phyloP scores from a whole-genome alignment of 2,329 filamentous ascomycete genomes.

The Fusarium devonianum region DNA sequence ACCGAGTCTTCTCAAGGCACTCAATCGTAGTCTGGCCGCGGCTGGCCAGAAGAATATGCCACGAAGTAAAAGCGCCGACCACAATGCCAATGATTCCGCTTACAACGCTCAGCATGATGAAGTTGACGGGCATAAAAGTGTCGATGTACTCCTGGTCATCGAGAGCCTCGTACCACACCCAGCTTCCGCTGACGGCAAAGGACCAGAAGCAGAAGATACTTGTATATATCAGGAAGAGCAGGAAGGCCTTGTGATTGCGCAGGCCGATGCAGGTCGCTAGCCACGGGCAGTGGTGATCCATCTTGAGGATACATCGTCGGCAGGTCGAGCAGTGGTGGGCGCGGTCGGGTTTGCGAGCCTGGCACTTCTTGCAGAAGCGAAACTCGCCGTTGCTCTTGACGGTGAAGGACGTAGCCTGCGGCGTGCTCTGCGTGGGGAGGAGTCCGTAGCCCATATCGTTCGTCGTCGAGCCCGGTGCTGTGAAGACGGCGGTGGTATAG shows the following conservation, averaged over 20 bases:
- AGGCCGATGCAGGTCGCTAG: constrained; percentile 94
- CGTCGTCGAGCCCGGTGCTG: constrained; percentile 78
- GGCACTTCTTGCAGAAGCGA: constrained; percentile 97
- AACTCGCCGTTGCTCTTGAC: constrained; percentile 89
- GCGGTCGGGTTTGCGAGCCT: constrained; percentile 91
- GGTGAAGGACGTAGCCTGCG: constrained; percentile 75
- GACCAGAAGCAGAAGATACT: constrained; percentile 83
- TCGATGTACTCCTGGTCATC: constrained; percentile 75
- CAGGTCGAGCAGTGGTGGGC: constrained; percentile 97
- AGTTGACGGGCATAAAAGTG: constrained; percentile 85
- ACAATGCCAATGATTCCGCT: constrained; percentile 92
- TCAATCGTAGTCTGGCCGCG: constrained; percentile 93
- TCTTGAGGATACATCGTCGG: constrained; percentile 93
- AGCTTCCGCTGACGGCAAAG: constrained; percentile 78
- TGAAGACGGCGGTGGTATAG: constrained; percentile 94
- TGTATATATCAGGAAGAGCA: constrained; percentile 91
- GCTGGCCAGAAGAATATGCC: constrained; percentile 85
- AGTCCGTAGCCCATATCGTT: constrained; percentile 76
- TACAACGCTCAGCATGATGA: constrained; percentile 85
- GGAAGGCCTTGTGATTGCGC: constrained; percentile 93
- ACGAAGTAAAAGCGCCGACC: constrained; percentile 85
- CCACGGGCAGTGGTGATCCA: constrained; percentile 99
- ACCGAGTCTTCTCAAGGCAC: constrained; percentile 93
- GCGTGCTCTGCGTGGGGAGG: constrained; percentile 74
- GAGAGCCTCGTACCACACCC: constrained; percentile 87